These are phyloP conservation scores for Butyriboletus loyo DNA, from an alignment of 768 basidiomycete genomes.

Conservation along the genomic window DNA sequence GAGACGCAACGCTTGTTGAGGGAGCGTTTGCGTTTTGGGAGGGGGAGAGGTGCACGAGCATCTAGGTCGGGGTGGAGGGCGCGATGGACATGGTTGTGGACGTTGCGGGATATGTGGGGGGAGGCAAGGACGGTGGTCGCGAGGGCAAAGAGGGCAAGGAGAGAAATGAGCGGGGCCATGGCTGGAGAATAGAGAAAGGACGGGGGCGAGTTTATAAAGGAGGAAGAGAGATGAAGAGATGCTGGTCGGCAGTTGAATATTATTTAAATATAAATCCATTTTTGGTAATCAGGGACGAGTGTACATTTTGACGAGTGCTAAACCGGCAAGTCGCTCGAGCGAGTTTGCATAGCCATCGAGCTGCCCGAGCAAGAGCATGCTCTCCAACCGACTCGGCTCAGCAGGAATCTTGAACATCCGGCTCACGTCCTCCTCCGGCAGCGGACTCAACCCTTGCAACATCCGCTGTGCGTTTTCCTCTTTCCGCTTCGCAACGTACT, in stretches of 20 bases:
- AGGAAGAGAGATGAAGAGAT: no score
- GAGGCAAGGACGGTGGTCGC: constrained; percentile 35
- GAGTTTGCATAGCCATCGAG: constrained; percentile 83
- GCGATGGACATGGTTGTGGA: constrained; percentile 22
- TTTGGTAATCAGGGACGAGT: not conserved
- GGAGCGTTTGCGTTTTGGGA: constrained; percentile 23
- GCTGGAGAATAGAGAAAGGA: constrained; percentile 12
- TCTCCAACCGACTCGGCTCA: constrained; percentile 86
- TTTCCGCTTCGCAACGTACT: constrained; percentile 76
- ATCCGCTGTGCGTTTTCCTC: constrained; percentile 82
- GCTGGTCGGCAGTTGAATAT: no score
- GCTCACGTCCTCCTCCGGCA: constrained; percentile 84
- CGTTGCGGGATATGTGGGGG: constrained; percentile 36
- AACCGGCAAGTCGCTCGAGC: constrained; percentile 59
- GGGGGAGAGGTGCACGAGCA: not conserved
- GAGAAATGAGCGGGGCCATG: constrained; percentile 39
- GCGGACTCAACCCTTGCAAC: constrained; percentile 78
- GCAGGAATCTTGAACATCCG: constrained; percentile 84
- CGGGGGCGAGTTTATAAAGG: constrained; percentile 4
- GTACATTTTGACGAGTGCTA: constrained; percentile 83
- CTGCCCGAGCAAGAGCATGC: constrained; percentile 81
- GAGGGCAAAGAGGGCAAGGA: constrained; percentile 43
- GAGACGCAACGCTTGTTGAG: constrained; percentile 28
- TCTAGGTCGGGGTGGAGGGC: not conserved
- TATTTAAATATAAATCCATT: not conserved